These are phyloP conservation scores for Ophidiomyces ophidiicola DNA, from an alignment of 2,329 filamentous ascomycete genomes.

Conservation along the genomic window DNA sequence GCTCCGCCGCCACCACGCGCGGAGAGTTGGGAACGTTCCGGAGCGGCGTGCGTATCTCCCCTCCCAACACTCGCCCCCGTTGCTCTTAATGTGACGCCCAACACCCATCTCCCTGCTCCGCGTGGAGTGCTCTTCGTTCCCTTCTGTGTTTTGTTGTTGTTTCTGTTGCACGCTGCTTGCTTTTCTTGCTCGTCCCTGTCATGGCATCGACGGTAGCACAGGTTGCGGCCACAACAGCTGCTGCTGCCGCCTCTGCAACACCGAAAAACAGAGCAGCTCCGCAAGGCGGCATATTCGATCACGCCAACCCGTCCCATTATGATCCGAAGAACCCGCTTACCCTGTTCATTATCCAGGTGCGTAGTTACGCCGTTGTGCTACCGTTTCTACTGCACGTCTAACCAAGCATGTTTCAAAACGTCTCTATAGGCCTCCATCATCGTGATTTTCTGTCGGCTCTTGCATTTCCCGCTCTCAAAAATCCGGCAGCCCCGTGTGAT, in stretches of 20 bases:
- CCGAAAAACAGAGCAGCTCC: conserved; percentile 32
- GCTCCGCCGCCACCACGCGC: too few relatives aligned
- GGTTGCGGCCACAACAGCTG: conserved; percentile 7
- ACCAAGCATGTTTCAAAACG: not conserved
- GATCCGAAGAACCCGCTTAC: conserved; percentile 60
- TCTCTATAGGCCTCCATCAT: conserved; percentile 53
- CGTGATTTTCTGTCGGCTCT: conserved; percentile 58
- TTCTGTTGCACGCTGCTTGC: not conserved
- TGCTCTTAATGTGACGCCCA: too few relatives aligned
- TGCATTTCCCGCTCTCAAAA: conserved; percentile 65
- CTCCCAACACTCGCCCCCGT: too few relatives aligned
- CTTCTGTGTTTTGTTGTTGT: not conserved
- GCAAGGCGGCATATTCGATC: conserved; percentile 60
- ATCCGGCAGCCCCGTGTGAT: conserved; percentile 72
- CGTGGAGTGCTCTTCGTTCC: not conserved
- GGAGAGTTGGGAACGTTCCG: too few relatives aligned
- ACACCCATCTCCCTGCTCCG: not conserved
- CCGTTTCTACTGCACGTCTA: not conserved
- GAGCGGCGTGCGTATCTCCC: too few relatives aligned
- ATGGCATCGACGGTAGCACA: conserved; percentile 10
- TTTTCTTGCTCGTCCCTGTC: not conserved
- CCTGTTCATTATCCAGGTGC: conserved; percentile 63
- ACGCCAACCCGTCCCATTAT: conserved; percentile 55
- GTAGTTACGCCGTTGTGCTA: conserved; percentile 9
- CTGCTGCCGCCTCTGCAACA: conserved; percentile 16